Evolutionary conservation across 306 rosid species (phyloP).

Genomic region (Fagus crenata): DNA sequence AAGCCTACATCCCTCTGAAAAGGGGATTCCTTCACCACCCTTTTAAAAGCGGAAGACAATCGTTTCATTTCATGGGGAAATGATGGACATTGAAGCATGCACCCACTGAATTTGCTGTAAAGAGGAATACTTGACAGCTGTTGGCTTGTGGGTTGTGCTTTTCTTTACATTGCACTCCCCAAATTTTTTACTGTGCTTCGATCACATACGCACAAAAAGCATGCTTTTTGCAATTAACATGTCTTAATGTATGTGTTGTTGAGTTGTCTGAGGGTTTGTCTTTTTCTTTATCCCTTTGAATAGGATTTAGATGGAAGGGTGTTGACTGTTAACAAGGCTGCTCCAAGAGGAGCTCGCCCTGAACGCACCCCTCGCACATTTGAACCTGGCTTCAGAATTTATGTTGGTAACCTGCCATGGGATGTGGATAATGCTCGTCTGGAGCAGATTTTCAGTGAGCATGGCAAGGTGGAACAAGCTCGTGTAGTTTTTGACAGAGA

Average conservation of each 20-base stretch:
- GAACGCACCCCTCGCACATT: slow-evolving; percentile 61
- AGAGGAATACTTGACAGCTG: background rate
- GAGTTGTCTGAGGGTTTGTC: slow-evolving; percentile 12
- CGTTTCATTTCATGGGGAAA: background rate
- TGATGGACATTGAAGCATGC: background rate
- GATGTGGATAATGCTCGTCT: slow-evolving; percentile 65
- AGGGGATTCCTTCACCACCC: background rate
- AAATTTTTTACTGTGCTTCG: background rate
- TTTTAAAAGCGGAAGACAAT: background rate
- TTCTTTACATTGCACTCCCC: background rate
- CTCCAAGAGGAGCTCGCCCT: slow-evolving; percentile 70
- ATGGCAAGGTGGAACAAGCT: slow-evolving; percentile 72
- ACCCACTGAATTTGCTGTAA: background rate
- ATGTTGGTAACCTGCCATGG: slow-evolving; percentile 94
- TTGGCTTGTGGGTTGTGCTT: background rate
- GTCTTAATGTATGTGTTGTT: background rate
- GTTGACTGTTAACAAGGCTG: slow-evolving; percentile 88
- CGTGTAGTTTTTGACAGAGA: slow-evolving; percentile 82
- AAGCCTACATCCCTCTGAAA: background rate
- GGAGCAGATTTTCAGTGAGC: slow-evolving; percentile 73
- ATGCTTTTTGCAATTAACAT: background rate
- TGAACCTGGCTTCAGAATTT: slow-evolving; percentile 49
- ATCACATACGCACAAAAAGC: background rate
- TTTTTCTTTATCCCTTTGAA: background rate
- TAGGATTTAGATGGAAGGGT: slow-evolving; percentile 77